Conservation (phyloP, 2,329 filamentous ascomycete species). For the Cryphonectria japonica region DNA sequence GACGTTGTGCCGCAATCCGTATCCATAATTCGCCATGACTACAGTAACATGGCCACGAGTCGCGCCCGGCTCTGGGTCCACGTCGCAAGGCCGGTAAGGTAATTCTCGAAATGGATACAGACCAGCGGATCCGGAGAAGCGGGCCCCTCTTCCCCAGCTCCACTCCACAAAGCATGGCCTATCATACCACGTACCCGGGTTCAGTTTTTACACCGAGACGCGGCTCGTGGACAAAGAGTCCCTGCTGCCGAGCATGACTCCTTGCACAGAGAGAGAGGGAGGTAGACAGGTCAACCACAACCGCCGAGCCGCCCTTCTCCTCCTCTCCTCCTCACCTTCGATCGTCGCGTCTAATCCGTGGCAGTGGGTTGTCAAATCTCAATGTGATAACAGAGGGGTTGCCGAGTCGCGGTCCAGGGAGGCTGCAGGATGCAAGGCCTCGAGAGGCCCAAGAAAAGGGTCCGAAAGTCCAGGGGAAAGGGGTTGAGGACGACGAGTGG, state of each 20-base stretch:
- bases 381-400: background rate
- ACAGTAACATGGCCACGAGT: background rate
- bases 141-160: background rate
- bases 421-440: constrained; percentile 10
- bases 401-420: background rate
- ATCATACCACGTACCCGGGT: background rate
- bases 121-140: background rate
- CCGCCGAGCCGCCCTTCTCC: constrained; percentile 10
- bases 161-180: background rate
- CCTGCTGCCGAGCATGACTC: background rate
- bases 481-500: constrained; percentile 50
- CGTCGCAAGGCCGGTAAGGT: background rate
- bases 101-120: background rate
- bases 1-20: background rate
- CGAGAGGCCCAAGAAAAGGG: constrained; percentile 7
- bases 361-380: background rate
- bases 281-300: too few relatives aligned
- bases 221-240: background rate
- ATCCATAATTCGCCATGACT: background rate
- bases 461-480: constrained; percentile 45
- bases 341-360: background rate
- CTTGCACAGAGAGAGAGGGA: background rate
- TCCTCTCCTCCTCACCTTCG: background rate
- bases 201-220: background rate
- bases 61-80: background rate